Evolutionary conservation across 1,284 basidiomycete species (phyloP), one percentile per base, ranked within the genome.

Genomic region (Marasmius oreades): DNA sequence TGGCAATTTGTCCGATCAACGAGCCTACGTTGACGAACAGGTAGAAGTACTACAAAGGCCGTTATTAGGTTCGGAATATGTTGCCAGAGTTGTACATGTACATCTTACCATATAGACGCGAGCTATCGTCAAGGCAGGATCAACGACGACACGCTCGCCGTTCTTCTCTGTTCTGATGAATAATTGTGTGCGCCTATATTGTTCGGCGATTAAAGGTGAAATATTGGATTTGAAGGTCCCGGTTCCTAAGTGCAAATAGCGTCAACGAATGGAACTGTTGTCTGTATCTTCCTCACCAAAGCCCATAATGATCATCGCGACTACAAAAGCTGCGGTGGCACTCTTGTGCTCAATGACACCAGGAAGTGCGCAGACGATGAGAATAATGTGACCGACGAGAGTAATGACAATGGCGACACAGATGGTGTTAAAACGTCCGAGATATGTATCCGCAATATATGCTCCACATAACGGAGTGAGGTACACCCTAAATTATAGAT

Each of bases 141-240:
- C 92, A 34, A 94, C 82, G 59, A 95, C 86, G 54, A 95, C 90
- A 34, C 85, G 77, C 69, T 93, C 88, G 46, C 92, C 92, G 20
- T 68, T 73, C 59, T 76, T 79, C 1, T 78, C 79, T 3, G 77
- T 80, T 3, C 66, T 55, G 31, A 90, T 71, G 66, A 84, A 87
- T 14, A 78, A 70, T 61, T 78, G 86, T 36, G 75, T 79, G 53
- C 76, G 75, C 58, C 70, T 76, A 67, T 88, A 87, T 66, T 93
- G 88, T 72, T 95, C 89, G 42, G 90, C 91, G 37, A 93, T 78
- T 55, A 93, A 75, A 0, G 90, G 89, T 0, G 86, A 88, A 57
- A 90, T 85, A 67, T 93, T 93, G 0, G 85, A 69, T 73, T 93
- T 93, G 80, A 95, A 92, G 28, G 84, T 78, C 20, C 92, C 92